Percentiles rank a stretch among this genome's conserved stretches.
Conservation (phyloP, 2,329 filamentous ascomycete genomes). For the Diaporthe humulicola region DNA sequence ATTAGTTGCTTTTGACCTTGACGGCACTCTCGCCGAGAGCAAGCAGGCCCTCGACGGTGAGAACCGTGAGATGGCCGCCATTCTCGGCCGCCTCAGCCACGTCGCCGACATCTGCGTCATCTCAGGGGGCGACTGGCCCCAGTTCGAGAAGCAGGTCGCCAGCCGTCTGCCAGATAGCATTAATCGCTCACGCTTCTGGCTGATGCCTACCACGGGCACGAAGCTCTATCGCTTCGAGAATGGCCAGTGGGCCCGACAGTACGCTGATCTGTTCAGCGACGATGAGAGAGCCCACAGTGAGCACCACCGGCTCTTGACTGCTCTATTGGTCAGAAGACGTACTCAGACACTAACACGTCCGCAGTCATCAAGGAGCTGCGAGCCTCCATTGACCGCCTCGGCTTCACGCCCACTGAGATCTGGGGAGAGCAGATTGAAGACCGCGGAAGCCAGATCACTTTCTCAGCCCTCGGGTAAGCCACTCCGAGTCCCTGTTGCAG, state of each 20-base stretch:
- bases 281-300: constrained; percentile 45
- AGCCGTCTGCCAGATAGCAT: constrained; percentile 52
- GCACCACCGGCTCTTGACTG: background rate
- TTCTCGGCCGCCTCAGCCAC: constrained; percentile 46
- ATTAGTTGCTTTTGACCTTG: constrained; percentile 40
- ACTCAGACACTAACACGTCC: background rate
- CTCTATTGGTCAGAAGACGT: background rate
- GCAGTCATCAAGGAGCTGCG: constrained; percentile 50
- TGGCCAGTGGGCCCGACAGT: constrained; percentile 50
- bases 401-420: constrained; percentile 53
- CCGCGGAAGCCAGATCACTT: constrained; percentile 57
- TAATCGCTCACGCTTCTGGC: constrained; percentile 54
- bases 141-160: constrained; percentile 56
- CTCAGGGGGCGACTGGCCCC: constrained; percentile 57
- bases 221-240: constrained; percentile 53
- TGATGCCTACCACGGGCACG: constrained; percentile 58
- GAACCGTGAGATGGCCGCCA: constrained; percentile 37
- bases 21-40: constrained; percentile 41
- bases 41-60: constrained; percentile 38
- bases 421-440: constrained; percentile 57
- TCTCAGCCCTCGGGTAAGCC: constrained; percentile 51
- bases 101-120: constrained; percentile 56
- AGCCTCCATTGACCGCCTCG: constrained; percentile 51
- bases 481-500: background rate
- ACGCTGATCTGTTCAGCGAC: constrained; percentile 54